Conservation (phyloP, 345 rosid genomes). For the Brassica incana region DNA sequence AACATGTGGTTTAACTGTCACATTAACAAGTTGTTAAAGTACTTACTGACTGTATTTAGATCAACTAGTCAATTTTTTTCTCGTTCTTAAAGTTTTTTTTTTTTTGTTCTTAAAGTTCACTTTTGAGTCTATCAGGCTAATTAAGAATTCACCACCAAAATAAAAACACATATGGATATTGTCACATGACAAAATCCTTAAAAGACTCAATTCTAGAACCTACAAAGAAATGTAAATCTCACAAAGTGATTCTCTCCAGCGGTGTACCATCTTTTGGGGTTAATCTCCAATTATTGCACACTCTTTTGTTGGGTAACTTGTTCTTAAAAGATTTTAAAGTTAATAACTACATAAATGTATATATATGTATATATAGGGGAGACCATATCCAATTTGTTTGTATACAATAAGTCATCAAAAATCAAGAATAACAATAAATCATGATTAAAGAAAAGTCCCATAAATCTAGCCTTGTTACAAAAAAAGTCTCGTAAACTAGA, state of each 20-base stretch:
- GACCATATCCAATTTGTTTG: neutral
- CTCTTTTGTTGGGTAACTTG: neutral
- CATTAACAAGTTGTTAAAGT: conserved; percentile 29
- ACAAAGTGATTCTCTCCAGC: conserved; percentile 39
- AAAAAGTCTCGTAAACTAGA: neutral
- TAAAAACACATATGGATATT: conserved; percentile 25
- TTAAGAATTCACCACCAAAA: neutral
- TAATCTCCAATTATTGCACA: conserved; percentile 29
- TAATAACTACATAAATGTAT: neutral
- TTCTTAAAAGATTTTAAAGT: neutral
- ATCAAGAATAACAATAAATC: neutral
- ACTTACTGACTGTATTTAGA: conserved; percentile 24
- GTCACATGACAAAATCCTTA: conserved; percentile 40
- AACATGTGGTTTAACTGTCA: conserved; percentile 40
- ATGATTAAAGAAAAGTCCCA: neutral
- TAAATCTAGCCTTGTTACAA: neutral
- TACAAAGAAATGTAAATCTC: conserved; percentile 25
- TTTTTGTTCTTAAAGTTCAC: neutral
- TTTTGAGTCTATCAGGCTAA: conserved; percentile 4
- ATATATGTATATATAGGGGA: neutral
- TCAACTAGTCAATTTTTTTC: neutral
- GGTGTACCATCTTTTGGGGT: conserved; percentile 34
- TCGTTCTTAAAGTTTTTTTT: neutral
- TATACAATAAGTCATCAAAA: neutral
- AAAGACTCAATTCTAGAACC: conserved; percentile 31